These are phyloP conservation scores for Cercospora citrullina DNA, from an alignment of 2,329 filamentous ascomycete species.

Conservation along the genomic window DNA sequence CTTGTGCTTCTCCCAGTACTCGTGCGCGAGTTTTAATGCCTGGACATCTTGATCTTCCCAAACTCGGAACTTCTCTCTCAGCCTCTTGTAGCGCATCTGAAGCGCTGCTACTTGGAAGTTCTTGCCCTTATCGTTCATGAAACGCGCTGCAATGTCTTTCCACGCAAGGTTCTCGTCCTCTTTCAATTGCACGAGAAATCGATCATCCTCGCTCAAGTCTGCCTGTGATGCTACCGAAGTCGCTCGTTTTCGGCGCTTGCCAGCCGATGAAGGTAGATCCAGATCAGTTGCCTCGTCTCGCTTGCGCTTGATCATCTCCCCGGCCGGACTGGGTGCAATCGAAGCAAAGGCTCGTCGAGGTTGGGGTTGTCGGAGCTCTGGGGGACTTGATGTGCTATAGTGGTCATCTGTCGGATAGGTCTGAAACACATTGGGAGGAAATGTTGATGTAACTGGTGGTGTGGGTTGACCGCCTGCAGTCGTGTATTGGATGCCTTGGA, in stretches of 20 bases:
- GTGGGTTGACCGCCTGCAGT: constrained; percentile 32
- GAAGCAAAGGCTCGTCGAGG: constrained; percentile 46
- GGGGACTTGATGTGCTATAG: constrained; percentile 36
- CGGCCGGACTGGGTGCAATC: constrained; percentile 47
- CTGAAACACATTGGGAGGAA: constrained; percentile 38
- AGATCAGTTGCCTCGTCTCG: constrained; percentile 40
- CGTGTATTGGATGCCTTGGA: constrained; percentile 41
- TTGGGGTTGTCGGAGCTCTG: constrained; percentile 40
- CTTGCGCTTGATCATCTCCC: constrained; percentile 41
- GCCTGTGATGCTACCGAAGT: constrained; percentile 36
- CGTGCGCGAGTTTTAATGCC: constrained; percentile 52
- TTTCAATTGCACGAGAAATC: constrained; percentile 52
- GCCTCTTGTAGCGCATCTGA: constrained; percentile 56
- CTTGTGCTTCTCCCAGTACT: constrained; percentile 56
- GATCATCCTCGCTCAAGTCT: constrained; percentile 54
- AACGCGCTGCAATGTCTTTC: constrained; percentile 56
- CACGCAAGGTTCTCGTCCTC: constrained; percentile 55
- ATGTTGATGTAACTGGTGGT: constrained; percentile 37
- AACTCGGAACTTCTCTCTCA: constrained; percentile 52
- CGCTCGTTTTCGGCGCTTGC: constrained; percentile 47
- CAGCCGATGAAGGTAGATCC: constrained; percentile 23
- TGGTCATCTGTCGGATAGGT: constrained; percentile 32
- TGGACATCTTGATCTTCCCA: constrained; percentile 55
- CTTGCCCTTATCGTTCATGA: constrained; percentile 52
- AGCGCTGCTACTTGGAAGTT: constrained; percentile 54